Evolutionary conservation across 345 rosid species (phyloP), one percentile per base, ranked within the genome.

Genomic region (Populus davidiana): DNA sequence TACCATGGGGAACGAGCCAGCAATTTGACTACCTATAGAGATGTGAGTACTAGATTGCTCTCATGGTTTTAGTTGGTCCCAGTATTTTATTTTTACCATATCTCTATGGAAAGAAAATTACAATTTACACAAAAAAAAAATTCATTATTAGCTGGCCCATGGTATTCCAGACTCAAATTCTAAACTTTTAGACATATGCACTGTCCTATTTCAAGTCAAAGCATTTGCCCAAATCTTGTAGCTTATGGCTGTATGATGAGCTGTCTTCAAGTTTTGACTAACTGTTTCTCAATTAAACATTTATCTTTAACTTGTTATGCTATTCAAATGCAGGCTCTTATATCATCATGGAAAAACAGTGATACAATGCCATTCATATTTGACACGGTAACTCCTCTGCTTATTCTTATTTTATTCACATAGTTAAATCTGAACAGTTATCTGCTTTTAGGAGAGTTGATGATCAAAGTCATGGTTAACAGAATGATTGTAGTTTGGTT

Each of bases 351-450:
- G 98, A 90, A 71, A 79, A 87, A 82, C 14, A 97, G 98, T 64
- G 88, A 89, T 70, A 91, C 92, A 36, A 91, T 95, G 99, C 98
- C 99, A 47, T 95, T 95, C 81, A 85, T 95, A 85, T 93, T 84
- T 83, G 97, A 91, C 83, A 89, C 94, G 78, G 97, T 91, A 84
- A 77, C 67, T 76, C 61, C 63, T 49, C 47, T 49, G 14, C 83
- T 59, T 6, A 16, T 70, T 67, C 41, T 64, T 62, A 63, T 21
- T 6, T 61, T 16, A 25, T 5, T 29, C 69, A 33, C 38, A 20
- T 21, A n/a, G 21, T 52, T 27, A 0, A 16, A 31, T 77, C 36
- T 64, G 18, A n/a, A 61, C 43, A 68, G 29, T 61, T 44, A 16
- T 52, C 18, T 29, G 44, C 47, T 54, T 44, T 54, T 21, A 21